Conservation (phyloP, 2,329 filamentous ascomycete genomes). For the Paraphoma chrysanthemicola region DNA sequence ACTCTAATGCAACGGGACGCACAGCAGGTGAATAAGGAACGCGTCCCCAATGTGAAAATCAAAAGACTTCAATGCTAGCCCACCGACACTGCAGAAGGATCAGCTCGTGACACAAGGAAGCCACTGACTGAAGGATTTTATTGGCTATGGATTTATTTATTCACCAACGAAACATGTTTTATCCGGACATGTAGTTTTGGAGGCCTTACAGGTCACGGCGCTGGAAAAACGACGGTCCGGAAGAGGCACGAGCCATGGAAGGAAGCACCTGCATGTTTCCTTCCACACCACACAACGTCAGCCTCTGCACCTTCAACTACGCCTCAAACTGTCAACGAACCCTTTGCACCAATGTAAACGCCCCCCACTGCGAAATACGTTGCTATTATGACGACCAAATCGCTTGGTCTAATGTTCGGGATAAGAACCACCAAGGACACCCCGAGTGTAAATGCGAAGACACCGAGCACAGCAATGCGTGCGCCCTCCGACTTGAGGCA, state of each 20-base stretch:
- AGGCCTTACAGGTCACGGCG: background rate
- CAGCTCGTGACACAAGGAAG: too few species aligned
- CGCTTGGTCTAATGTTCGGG: background rate
- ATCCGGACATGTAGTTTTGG: too few species aligned
- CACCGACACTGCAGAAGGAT: too few species aligned
- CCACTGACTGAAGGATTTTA: too few species aligned
- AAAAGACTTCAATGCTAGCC: too few species aligned
- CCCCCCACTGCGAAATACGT: background rate
- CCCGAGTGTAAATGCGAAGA: background rate
- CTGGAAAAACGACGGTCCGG: background rate
- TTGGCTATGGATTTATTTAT: too few species aligned
- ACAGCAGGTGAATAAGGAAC: too few species aligned
- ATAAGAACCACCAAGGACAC: background rate
- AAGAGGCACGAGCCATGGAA: background rate
- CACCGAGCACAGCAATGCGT: background rate
- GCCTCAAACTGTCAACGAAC: background rate
- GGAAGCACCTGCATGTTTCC: too few species aligned
- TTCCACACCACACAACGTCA: background rate
- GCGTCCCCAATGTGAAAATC: too few species aligned
- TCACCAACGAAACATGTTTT: too few species aligned
- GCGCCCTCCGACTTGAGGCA: background rate
- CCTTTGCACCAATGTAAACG: background rate
- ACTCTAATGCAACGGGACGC: too few species aligned
- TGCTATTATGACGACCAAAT: background rate
- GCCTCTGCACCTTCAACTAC: background rate